Conservation (phyloP, 139 green algal genomes). For the Nannochloris sp. region DNA sequence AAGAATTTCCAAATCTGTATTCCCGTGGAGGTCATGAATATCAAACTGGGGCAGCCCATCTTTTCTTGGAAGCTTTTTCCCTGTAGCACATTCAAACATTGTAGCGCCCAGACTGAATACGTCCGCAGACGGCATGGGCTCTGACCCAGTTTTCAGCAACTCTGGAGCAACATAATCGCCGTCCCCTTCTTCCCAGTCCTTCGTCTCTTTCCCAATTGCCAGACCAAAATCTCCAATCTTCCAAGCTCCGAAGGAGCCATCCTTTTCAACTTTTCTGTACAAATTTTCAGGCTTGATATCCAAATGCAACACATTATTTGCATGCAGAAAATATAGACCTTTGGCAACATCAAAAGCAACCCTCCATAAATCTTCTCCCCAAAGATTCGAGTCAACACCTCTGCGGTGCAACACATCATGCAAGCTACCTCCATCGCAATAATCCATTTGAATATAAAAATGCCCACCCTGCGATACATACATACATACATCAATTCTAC, state of each 20-base stretch:
- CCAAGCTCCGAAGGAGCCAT: constrained; percentile 25
- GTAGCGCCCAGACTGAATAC: constrained; percentile 54
- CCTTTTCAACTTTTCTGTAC: constrained; percentile 20
- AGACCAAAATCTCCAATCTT: constrained; percentile 71
- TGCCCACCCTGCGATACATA: constrained; percentile 23
- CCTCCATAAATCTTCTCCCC: constrained; percentile 28
- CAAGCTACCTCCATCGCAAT: constrained; percentile 42
- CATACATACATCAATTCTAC: neutral
- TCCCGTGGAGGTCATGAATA: neutral
- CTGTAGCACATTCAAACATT: constrained; percentile 51
- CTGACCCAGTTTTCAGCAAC: constrained; percentile 33
- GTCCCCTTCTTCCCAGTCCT: constrained; percentile 75
- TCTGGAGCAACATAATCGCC: constrained; percentile 72
- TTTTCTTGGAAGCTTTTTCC: constrained; percentile 20
- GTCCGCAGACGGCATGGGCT: constrained; percentile 43
- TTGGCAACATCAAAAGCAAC: constrained; percentile 27
- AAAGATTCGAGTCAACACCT: neutral
- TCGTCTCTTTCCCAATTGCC: constrained; percentile 32
- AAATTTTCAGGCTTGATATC: constrained; percentile 84
- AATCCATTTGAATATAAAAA: constrained; percentile 73
- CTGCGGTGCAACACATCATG: constrained; percentile 7
- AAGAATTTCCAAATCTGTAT: neutral
- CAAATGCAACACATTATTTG: constrained; percentile 59
- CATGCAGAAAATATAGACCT: constrained; percentile 62
- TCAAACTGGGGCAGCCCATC: neutral